Conservation (phyloP, 108 stramenopile species). For the Nitzschia putrida region DNA sequence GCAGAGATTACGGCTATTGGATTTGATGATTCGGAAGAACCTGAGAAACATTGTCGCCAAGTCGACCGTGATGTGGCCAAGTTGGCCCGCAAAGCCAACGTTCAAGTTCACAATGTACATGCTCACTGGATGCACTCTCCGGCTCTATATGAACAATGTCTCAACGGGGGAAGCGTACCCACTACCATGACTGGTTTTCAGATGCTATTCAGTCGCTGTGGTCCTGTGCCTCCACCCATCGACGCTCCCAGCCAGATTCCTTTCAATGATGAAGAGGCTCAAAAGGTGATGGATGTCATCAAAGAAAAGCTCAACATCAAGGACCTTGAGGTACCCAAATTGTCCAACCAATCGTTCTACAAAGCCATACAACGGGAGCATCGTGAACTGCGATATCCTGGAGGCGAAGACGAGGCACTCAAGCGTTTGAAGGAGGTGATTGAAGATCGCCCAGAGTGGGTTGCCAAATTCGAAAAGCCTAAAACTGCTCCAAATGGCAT, state of each 20-base stretch:
- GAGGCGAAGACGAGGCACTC: conserved; percentile 64
- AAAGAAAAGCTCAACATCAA: conserved; percentile 19
- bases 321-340: no score
- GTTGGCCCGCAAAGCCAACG: conserved; percentile 36
- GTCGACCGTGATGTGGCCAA: conserved; percentile 63
- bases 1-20: conserved; percentile 67
- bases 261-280: conserved; percentile 15
- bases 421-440: conserved; percentile 28
- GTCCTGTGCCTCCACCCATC: conserved; percentile 20
- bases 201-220: conserved; percentile 38
- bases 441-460: conserved; percentile 47
- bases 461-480: conserved; percentile 93
- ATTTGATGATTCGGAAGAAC: conserved; percentile 68
- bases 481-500: conserved; percentile 79
- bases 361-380: no score
- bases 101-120: conserved; percentile 49
- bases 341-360: no score
- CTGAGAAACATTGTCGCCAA: conserved; percentile 62
- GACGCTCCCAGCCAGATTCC: conserved; percentile 26
- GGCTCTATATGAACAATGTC: conserved; percentile 7
- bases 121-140: conserved; percentile 54
- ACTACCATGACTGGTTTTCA: conserved; percentile 59
- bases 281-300: conserved; percentile 3
- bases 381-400: conserved; percentile 32
- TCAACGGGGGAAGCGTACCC: conserved; percentile 42